These are phyloP conservation scores for Fusarium sp. DNA, from an alignment of 2,329 filamentous ascomycete species.

Conservation along the genomic window DNA sequence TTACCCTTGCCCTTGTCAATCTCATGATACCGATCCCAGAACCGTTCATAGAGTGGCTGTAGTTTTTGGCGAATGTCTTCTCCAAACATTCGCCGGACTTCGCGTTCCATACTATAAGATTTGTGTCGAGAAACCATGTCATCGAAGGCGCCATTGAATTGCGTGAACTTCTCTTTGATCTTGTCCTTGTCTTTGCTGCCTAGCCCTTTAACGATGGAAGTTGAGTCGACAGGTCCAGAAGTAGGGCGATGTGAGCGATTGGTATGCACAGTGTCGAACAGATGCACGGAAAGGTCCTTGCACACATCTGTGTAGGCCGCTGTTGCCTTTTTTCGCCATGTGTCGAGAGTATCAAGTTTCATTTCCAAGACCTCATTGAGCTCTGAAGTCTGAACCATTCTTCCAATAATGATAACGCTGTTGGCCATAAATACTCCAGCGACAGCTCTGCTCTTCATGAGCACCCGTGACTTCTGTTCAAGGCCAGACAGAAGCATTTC, in stretches of 20 bases:
- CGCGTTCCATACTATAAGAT: conserved; percentile 87
- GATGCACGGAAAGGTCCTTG: conserved; percentile 85
- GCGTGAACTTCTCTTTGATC: conserved; percentile 95
- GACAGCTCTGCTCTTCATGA: conserved; percentile 82
- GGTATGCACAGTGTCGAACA: conserved; percentile 94
- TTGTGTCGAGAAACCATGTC: conserved; percentile 88
- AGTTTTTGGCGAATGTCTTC: conserved; percentile 91
- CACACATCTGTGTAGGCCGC: conserved; percentile 87
- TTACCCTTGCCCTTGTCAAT: conserved; percentile 98
- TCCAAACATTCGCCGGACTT: conserved; percentile 84
- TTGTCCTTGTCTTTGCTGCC: conserved; percentile 93
- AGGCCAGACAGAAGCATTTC: conserved; percentile 82
- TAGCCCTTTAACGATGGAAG: conserved; percentile 84
- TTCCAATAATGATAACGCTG: conserved; percentile 84
- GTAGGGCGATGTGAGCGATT: conserved; percentile 79
- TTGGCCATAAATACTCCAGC: conserved; percentile 94
- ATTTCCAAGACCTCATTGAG: conserved; percentile 78
- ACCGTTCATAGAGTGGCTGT: conserved; percentile 92
- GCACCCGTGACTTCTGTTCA: conserved; percentile 77
- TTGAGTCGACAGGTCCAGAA: conserved; percentile 83
- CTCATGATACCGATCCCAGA: conserved; percentile 98
- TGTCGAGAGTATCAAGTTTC: conserved; percentile 77
- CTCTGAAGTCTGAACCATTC: conserved; percentile 85
- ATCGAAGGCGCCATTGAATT: conserved; percentile 92
- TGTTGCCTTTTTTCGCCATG: conserved; percentile 89